Evolutionary conservation across 1,139 yeast species (phyloP).

Genomic region (Protomyces pachydermus): DNA sequence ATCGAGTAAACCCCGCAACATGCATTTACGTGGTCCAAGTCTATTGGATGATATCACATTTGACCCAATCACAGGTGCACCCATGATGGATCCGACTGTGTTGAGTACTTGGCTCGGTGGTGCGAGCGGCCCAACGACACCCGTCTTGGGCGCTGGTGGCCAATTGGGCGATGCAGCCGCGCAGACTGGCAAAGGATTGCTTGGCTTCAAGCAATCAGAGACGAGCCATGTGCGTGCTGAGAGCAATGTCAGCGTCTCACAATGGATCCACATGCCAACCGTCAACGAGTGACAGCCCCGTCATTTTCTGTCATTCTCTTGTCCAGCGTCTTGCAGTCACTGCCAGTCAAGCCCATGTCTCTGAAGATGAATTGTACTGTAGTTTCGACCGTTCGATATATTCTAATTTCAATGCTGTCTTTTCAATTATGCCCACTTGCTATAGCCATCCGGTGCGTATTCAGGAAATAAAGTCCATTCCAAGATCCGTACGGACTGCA

Average conservation of each 20-base stretch:
- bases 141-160: slow-evolving; percentile 2
- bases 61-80: slow-evolving; percentile 23
- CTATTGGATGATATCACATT: slow-evolving; percentile 21
- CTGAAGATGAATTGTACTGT: no score
- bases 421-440: neutral
- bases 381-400: neutral
- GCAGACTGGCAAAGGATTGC: neutral
- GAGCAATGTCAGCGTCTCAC: neutral
- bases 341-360: neutral
- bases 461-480: neutral
- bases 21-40: slow-evolving; percentile 19
- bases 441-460: neutral
- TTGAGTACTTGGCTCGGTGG: slow-evolving; percentile 14
- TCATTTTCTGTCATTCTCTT: neutral
- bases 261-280: neutral
- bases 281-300: neutral
- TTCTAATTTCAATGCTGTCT: neutral
- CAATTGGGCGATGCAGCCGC: neutral
- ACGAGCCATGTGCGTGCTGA: slow-evolving; percentile 26
- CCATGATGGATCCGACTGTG: slow-evolving; percentile 20
- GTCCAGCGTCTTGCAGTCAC: neutral
- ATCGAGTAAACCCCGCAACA: neutral
- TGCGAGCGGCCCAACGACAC: neutral
- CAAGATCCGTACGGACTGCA: neutral
- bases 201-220: slow-evolving; percentile 1